phyloP scores from a whole-genome alignment of 1,139 yeast species.

The Lodderomyces metapsilosis region DNA sequence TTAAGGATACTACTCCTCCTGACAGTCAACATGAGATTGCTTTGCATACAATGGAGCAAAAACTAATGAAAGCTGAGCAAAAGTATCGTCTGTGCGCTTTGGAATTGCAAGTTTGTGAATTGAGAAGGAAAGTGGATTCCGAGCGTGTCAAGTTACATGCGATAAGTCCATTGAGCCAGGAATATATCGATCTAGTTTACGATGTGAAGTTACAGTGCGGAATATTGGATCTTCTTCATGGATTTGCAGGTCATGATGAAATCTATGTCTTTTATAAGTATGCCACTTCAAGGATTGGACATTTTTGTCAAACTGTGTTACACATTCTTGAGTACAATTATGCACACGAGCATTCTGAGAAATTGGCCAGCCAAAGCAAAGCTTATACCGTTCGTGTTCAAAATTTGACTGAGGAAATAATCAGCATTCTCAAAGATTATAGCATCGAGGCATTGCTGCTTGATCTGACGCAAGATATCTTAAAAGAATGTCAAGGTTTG shows the following conservation, averaged over 20 bases:
- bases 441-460: not conserved
- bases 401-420: not conserved
- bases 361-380: not conserved
- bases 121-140: not conserved
- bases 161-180: not conserved
- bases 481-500: not conserved
- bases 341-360: not conserved
- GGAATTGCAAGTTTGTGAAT: not conserved
- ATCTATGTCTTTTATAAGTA: not conserved
- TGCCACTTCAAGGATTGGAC: not conserved
- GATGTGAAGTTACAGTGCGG: not conserved
- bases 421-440: not conserved
- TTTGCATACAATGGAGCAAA: not conserved
- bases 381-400: not conserved
- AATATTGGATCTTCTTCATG: not conserved
- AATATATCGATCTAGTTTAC: not conserved
- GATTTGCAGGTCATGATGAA: not conserved
- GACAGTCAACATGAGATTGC: not conserved
- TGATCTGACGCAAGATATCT: not conserved
- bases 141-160: not conserved
- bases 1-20: not conserved
- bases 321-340: constrained; percentile 3
- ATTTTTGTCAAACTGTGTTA: not conserved
- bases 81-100: not conserved
- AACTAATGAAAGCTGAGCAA: not conserved